These are phyloP conservation scores for Amanita rubescens DNA, from an alignment of 768 basidiomycete genomes.

Conservation along the genomic window DNA sequence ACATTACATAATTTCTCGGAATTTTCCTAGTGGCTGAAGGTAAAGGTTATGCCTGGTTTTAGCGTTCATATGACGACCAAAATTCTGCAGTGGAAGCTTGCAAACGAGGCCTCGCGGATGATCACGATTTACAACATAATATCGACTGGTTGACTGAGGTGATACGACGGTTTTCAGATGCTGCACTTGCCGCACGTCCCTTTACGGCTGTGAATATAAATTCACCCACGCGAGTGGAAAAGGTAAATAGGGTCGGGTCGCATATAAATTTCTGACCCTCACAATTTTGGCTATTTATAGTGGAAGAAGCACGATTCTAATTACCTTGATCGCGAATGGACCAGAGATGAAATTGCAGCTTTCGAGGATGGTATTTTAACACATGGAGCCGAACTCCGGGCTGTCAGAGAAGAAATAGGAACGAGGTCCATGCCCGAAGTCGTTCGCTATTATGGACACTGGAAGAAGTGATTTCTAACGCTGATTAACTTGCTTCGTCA, in stretches of 20 bases:
- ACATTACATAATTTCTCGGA: slow-evolving; percentile 15
- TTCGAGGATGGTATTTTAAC: slow-evolving; percentile 70
- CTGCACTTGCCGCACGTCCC: slow-evolving; percentile 48
- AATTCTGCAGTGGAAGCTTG: slow-evolving; percentile 53
- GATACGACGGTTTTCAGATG: slow-evolving; percentile 63
- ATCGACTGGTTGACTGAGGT: slow-evolving; percentile 85
- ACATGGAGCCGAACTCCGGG: slow-evolving; percentile 77
- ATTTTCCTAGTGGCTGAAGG: slow-evolving; percentile 45
- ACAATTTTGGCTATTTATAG: slow-evolving; percentile 27
- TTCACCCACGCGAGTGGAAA: slow-evolving; percentile 46
- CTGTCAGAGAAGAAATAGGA: slow-evolving; percentile 66
- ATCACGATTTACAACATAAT: slow-evolving; percentile 41
- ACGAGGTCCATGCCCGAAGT: slow-evolving; percentile 68
- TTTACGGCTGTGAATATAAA: slow-evolving; percentile 61
- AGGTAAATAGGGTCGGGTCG: slow-evolving; percentile 35
- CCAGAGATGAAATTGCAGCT: slow-evolving; percentile 54
- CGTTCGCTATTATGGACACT: slow-evolving; percentile 77
- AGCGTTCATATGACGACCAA: not conserved
- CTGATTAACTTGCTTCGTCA: not conserved
- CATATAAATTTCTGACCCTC: not conserved
- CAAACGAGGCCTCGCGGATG: slow-evolving; percentile 48
- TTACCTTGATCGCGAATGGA: slow-evolving; percentile 69
- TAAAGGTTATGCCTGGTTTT: slow-evolving; percentile 18
- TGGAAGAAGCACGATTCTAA: slow-evolving; percentile 66
- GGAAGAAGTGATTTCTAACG: slow-evolving; percentile 64